Base-by-base conservation (phyloP, 768 basidiomycete genomes). In the Russula earlei region DNA sequence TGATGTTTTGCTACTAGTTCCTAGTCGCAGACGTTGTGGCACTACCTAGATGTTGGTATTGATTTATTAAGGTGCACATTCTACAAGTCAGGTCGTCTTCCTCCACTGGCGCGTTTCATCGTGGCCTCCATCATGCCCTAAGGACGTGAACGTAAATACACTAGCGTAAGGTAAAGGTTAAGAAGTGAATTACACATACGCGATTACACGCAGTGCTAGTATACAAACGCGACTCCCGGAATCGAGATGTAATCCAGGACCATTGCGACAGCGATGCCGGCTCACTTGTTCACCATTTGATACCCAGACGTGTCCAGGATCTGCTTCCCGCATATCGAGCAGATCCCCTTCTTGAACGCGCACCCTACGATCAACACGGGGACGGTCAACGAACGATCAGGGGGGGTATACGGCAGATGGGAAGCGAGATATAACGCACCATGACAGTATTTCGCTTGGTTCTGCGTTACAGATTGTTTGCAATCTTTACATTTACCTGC, bases 391-490 rank as follows among this genome's bases (percentile, higher is more conserved):
- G 48, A 54, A 49, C 8, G 49, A 8, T 47, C 20, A 34, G 49
- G 45, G 31, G 43, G 44, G 20, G 43, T 3, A 22, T 20, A n/a
- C n/a, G n/a, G 17, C 10, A n/a, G 54, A 33, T 40, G 54, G 60
- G 66, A 51, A n/a, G n/a, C n/a, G n/a, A n/a, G n/a, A n/a, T n/a
- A n/a, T n/a, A 61, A 66, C 80, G 58, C 64, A 87, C 89, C 85
- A 77, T 92, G 89, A 64, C 90, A 92, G 70, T 88, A 91, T 71
- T 90, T 91, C 36, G 85, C 90, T 65, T 77, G 81, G 67, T 91
- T 91, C 77, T 92, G 90, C 9, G 89, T 90, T 43, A 82, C 80
- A 0, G 82, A 76, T 65, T 84, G 84, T 70, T 91, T 91, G 67
- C 90, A 92, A 64, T 90, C 89, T 69, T 86, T 91, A 67, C 89